A percentile compares a stretch with the other conserved stretches of the same genome.
phyloP scores from a whole-genome alignment of 768 basidiomycete genomes.

The Baorangia bicolor region DNA sequence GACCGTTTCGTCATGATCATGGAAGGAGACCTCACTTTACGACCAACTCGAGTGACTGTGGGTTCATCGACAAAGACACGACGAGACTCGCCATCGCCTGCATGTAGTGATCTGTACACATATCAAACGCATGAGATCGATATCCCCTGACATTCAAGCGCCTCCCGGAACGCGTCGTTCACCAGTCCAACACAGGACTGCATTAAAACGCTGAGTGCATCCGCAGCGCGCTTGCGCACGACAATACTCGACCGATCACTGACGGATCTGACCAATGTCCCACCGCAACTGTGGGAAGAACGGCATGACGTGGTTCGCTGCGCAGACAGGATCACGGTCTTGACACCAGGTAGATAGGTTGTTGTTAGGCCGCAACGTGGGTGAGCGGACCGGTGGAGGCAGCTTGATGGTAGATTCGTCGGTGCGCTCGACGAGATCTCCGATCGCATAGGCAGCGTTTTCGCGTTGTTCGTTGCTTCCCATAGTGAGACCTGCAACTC shows the following conservation, averaged over 20 bases:
- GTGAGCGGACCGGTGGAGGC: conserved; percentile 95
- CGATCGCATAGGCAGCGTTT: too few species aligned
- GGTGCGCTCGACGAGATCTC: too few species aligned
- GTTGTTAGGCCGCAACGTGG: conserved; percentile 87
- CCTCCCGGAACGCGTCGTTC: conserved; percentile 72
- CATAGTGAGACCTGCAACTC: too few species aligned
- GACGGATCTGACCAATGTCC: conserved; percentile 91
- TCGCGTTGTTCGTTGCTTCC: too few species aligned
- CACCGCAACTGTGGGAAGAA: conserved; percentile 98
- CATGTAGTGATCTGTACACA: conserved; percentile 59
- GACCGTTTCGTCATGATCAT: neutral
- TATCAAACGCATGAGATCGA: neutral
- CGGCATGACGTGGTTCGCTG: conserved; percentile 86
- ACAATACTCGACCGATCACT: conserved; percentile 74
- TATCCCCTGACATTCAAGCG: conserved; percentile 54
- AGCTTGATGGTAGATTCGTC: too few species aligned
- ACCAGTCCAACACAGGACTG: conserved; percentile 74
- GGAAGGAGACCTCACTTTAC: conserved; percentile 52
- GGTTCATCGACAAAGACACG: conserved; percentile 57
- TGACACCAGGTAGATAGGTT: conserved; percentile 89
- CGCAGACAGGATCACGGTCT: conserved; percentile 85
- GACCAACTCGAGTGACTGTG: conserved; percentile 62
- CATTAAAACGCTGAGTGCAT: conserved; percentile 89
- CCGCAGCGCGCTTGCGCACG: conserved; percentile 79
- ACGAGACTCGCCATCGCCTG: conserved; percentile 65